phyloP scores from a whole-genome alignment of 305 asterid genomes.

The Fraxinus angustifolia region DNA sequence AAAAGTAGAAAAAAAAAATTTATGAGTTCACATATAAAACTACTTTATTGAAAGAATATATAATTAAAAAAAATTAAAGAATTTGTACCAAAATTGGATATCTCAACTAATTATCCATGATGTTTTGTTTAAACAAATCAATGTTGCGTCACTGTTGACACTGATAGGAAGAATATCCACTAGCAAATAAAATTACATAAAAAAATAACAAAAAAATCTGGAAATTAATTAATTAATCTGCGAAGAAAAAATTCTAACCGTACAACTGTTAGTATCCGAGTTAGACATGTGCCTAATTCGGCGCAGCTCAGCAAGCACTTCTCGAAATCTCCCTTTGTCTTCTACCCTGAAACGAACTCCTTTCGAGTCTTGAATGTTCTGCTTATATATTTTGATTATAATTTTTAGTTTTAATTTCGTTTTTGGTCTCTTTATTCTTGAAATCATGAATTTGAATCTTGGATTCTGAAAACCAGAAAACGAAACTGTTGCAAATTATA shows the following conservation, averaged over 20 bases:
- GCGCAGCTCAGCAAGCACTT: constrained; percentile 16
- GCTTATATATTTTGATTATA: neutral
- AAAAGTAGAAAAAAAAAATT: too few species aligned
- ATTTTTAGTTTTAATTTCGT: neutral
- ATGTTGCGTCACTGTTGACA: neutral
- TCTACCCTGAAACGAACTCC: constrained; percentile 2
- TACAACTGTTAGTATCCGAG: neutral
- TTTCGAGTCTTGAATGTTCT: neutral
- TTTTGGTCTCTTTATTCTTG: constrained; percentile 14
- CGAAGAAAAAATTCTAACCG: constrained; percentile 8
- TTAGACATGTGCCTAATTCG: neutral
- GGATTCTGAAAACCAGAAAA: constrained; percentile 21
- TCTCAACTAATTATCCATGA: neutral
- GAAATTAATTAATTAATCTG: neutral
- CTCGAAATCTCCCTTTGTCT: constrained; percentile 18
- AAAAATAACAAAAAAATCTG: neutral
- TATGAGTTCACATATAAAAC: neutral
- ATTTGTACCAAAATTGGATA: neutral
- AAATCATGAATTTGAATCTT: constrained; percentile 14
- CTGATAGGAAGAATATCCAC: neutral
- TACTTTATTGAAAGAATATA: neutral
- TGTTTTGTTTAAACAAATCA: neutral
- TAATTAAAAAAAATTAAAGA: too few species aligned
- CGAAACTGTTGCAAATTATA: neutral
- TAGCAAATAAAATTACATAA: neutral